phyloP scores from a whole-genome alignment of 176 grass and related monocot species.

The Triticum dicoccoides region DNA sequence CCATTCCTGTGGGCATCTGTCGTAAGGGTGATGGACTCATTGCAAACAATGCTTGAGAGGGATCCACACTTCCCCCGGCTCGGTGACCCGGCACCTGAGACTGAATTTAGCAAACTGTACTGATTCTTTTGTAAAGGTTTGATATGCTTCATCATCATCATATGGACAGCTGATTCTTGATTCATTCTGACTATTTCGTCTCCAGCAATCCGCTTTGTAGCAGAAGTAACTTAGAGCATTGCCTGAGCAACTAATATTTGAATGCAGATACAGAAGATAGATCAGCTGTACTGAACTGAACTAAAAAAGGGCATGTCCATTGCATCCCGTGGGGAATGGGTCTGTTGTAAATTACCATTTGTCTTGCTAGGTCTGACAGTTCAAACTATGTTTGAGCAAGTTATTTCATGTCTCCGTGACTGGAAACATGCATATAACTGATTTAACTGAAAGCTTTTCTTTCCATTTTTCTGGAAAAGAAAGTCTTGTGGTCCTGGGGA shows the following conservation, averaged over 20 bases:
- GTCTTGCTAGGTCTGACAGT: background rate
- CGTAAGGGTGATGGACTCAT: constrained; percentile 54
- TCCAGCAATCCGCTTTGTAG: constrained; percentile 23
- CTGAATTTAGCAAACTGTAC: constrained; percentile 87
- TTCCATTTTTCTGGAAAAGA: background rate
- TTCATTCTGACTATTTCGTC: constrained; percentile 47
- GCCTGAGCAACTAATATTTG: constrained; percentile 37
- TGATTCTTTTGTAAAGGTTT: constrained; percentile 52
- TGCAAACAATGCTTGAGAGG: constrained; percentile 70
- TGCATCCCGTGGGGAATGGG: constrained; percentile 12
- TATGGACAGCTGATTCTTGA: constrained; percentile 36
- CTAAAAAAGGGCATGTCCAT: constrained; percentile 7
- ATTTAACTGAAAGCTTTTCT: background rate
- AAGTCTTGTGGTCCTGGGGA: background rate
- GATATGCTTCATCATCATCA: constrained; percentile 17
- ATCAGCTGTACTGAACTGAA: constrained; percentile 20
- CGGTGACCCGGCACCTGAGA: constrained; percentile 59
- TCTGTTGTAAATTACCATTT: constrained; percentile 29
- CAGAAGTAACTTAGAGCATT: constrained; percentile 12
- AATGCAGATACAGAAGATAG: constrained; percentile 39
- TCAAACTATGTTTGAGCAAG: background rate
- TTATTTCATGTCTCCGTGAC: background rate
- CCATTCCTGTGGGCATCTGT: constrained; percentile 72
- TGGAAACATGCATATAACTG: background rate
- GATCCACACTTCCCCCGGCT: constrained; percentile 71